phyloP scores from a whole-genome alignment of 495 filamentous ascomycete genomes.

The Neurospora cerealis region DNA sequence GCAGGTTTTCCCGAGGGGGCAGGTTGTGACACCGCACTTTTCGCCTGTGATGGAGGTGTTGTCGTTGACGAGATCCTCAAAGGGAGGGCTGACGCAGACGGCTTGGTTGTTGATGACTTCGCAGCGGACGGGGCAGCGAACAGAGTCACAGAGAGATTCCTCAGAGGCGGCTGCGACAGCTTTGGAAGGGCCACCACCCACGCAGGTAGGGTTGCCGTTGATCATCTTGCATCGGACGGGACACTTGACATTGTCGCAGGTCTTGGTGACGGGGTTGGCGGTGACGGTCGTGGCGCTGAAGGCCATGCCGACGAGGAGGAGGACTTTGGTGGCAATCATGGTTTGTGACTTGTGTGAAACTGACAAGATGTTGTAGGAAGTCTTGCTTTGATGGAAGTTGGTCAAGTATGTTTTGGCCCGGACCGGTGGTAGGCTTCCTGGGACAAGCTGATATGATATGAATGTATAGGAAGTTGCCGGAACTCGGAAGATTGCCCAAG shows the following conservation, averaged over 20 bases:
- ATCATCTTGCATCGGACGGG: conserved; percentile 6
- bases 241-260: conserved; percentile 12
- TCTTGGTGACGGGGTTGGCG: not conserved
- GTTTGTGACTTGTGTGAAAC: not conserved
- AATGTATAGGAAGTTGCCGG: not conserved
- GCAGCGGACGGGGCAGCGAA: not conserved
- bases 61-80: not conserved
- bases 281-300: conserved; percentile 9
- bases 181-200: not conserved
- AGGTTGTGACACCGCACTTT: conserved; percentile 1
- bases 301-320: conserved; percentile 6
- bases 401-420: not conserved
- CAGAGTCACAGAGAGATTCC: not conserved
- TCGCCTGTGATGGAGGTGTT: not conserved
- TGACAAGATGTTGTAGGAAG: not conserved
- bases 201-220: conserved; percentile 8
- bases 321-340: not conserved
- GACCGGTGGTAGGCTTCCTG: not conserved
- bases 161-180: not conserved
- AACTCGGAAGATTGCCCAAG: not conserved
- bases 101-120: not conserved
- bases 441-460: not conserved
- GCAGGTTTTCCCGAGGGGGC: not conserved
- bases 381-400: not conserved
- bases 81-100: not conserved